phyloP scores from a whole-genome alignment of 257 asterid genomes.

The Gentiana macrophylla region DNA sequence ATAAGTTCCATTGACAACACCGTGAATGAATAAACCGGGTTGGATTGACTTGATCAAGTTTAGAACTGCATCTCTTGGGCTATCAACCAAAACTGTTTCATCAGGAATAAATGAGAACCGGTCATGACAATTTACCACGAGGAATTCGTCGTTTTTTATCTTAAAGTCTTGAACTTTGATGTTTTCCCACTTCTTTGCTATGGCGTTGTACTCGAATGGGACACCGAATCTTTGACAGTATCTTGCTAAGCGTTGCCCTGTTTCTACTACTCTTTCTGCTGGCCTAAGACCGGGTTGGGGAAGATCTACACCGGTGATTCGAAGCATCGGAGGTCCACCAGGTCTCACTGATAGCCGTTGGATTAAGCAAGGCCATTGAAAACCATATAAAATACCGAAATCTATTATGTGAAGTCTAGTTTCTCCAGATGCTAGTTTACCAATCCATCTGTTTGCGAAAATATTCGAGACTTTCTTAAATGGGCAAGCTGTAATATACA shows the following conservation, averaged over 20 bases:
- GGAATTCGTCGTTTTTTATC: conserved; percentile 13
- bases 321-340: conserved; percentile 18
- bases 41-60: conserved; percentile 9
- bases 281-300: conserved; percentile 23
- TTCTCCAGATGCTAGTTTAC: conserved; percentile 1
- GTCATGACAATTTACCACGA: conserved; percentile 11
- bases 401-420: conserved; percentile 15
- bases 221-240: conserved; percentile 13
- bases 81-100: conserved; percentile 12
- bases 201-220: conserved; percentile 15
- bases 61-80: conserved; percentile 13
- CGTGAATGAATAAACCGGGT: conserved; percentile 16
- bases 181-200: conserved; percentile 16
- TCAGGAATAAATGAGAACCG: conserved; percentile 10
- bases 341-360: conserved; percentile 11
- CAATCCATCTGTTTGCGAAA: conserved; percentile 9
- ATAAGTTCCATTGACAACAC: conserved; percentile 15
- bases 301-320: conserved; percentile 17
- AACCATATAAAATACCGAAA: conserved; percentile 18
- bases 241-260: conserved; percentile 15
- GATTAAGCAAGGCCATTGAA: conserved; percentile 16
- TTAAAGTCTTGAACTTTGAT: conserved; percentile 11
- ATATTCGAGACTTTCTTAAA: conserved; percentile 14
- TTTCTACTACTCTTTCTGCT: conserved; percentile 13
- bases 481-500: conserved; percentile 17